phyloP scores from a whole-genome alignment of 2,329 filamentous ascomycete species.

The Aspergillus brasiliensis region DNA sequence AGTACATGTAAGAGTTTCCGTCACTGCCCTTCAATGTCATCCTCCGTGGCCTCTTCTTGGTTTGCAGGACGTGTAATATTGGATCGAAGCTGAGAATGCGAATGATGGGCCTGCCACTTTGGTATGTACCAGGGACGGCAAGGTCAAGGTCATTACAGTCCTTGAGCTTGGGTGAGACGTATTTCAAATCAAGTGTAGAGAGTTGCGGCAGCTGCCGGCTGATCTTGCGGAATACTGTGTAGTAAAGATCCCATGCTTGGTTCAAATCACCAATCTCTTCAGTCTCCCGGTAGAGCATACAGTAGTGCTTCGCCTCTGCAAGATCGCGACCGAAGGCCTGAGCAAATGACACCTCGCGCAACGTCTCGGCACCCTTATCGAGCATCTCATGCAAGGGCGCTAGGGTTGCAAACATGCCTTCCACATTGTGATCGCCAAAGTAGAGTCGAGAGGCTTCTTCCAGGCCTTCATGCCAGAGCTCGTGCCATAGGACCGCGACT shows the following conservation, averaged over 20 bases:
- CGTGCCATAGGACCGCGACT: conserved; percentile 96
- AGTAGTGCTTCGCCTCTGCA: conserved; percentile 94
- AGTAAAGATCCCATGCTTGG: conserved; percentile 98
- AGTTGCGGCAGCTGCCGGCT: conserved; percentile 89
- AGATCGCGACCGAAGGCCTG: conserved; percentile 96
- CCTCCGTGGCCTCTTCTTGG: conserved; percentile 92
- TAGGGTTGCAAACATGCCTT: conserved; percentile 93
- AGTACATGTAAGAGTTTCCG: conserved; percentile 81
- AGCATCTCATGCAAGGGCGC: conserved; percentile 89
- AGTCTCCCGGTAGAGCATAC: conserved; percentile 85
- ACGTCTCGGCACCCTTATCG: conserved; percentile 86
- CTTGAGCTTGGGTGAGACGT: conserved; percentile 93
- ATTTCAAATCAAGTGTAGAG: conserved; percentile 89
- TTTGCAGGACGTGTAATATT: conserved; percentile 88
- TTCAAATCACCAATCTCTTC: conserved; percentile 92
- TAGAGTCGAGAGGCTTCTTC: conserved; percentile 96
- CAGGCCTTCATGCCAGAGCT: conserved; percentile 96
- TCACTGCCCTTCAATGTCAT: conserved; percentile 87
- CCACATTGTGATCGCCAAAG: conserved; percentile 96
- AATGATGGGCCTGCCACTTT: conserved; percentile 76
- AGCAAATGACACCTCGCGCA: conserved; percentile 94
- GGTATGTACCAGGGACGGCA: conserved; percentile 93
- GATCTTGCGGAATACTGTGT: conserved; percentile 96
- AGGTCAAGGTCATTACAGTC: conserved; percentile 83
- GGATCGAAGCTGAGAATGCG: conserved; percentile 87